A percentile compares a stretch with the other conserved stretches of the same genome.
Conservation (phyloP, 208 protist genomes). For the Crithidia acanthocephali region DNA sequence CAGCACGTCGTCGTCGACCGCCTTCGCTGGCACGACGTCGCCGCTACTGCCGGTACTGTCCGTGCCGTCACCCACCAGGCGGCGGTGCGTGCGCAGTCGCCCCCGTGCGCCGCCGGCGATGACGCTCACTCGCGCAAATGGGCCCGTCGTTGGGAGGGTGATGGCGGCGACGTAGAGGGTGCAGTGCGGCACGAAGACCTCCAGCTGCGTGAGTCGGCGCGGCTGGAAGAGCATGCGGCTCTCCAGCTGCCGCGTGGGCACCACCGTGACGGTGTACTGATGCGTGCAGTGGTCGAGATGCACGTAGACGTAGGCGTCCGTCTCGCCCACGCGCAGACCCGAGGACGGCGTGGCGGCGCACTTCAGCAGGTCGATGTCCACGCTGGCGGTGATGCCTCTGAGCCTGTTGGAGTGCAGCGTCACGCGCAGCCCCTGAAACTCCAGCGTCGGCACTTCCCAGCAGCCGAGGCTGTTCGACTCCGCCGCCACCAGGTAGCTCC, state of each 20-base stretch:
- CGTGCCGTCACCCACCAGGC: neutral
- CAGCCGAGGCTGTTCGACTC: slow-evolving; percentile 28
- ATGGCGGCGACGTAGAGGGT: slow-evolving; percentile 27
- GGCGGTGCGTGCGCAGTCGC: slow-evolving; percentile 7
- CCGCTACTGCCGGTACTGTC: neutral
- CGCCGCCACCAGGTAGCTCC: slow-evolving; percentile 24
- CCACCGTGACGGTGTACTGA: slow-evolving; percentile 38
- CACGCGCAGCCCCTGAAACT: slow-evolving; percentile 22
- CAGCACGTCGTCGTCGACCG: slow-evolving; percentile 24
- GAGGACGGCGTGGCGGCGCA: slow-evolving; percentile 23
- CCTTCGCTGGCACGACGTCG: slow-evolving; percentile 8
- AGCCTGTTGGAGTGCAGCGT: slow-evolving; percentile 28
- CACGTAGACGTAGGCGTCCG: slow-evolving; percentile 35
- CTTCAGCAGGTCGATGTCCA: slow-evolving; percentile 29
- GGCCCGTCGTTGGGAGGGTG: slow-evolving; percentile 20
- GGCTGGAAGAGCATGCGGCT: slow-evolving; percentile 35
- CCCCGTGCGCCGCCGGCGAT: slow-evolving; percentile 24
- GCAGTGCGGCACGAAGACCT: slow-evolving; percentile 35
- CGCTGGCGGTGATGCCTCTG: slow-evolving; percentile 16
- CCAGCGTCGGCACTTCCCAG: slow-evolving; percentile 37
- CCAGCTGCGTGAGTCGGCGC: slow-evolving; percentile 28
- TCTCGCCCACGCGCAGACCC: slow-evolving; percentile 22
- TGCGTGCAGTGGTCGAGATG: slow-evolving; percentile 15
- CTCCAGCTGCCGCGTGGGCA: slow-evolving; percentile 30
- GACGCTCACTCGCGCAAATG: slow-evolving; percentile 13